These are phyloP conservation scores for Periconia digitata DNA, from an alignment of 2,329 filamentous ascomycete species.

Conservation along the genomic window DNA sequence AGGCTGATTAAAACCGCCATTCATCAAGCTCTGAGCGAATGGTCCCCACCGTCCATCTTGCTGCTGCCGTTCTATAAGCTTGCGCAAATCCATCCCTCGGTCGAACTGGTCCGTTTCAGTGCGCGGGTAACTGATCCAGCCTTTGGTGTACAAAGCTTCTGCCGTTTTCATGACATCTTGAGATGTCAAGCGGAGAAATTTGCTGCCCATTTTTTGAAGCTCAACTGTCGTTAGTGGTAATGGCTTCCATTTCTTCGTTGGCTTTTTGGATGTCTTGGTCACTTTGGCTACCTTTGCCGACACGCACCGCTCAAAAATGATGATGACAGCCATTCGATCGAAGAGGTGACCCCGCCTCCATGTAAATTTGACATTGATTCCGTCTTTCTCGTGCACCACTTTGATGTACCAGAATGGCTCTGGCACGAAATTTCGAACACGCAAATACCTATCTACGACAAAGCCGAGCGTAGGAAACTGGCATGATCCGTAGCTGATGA, in stretches of 20 bases:
- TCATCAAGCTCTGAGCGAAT: slow-evolving; percentile 74
- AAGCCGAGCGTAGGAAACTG: slow-evolving; percentile 97
- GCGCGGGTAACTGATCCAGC: slow-evolving; percentile 95
- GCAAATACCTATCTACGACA: slow-evolving; percentile 93
- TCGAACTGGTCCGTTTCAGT: slow-evolving; percentile 98
- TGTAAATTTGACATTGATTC: slow-evolving; percentile 77
- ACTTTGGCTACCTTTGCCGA: slow-evolving; percentile 75
- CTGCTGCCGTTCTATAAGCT: slow-evolving; percentile 80
- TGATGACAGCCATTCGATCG: slow-evolving; percentile 76
- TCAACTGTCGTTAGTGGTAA: slow-evolving; percentile 94
- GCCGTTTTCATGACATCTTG: slow-evolving; percentile 85
- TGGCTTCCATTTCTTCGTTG: slow-evolving; percentile 91
- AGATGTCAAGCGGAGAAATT: slow-evolving; percentile 86
- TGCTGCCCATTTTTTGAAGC: slow-evolving; percentile 91
- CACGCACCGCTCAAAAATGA: slow-evolving; percentile 86
- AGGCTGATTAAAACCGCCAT: slow-evolving; percentile 78
- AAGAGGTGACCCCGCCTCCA: slow-evolving; percentile 86
- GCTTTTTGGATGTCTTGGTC: slow-evolving; percentile 83
- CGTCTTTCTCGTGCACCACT: slow-evolving; percentile 74
- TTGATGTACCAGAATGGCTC: slow-evolving; percentile 94
- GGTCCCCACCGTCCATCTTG: slow-evolving; percentile 75
- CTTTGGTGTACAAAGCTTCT: slow-evolving; percentile 86
- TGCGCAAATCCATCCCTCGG: slow-evolving; percentile 78
- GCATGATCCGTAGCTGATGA: slow-evolving; percentile 91
- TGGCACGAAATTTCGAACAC: slow-evolving; percentile 89